Evolutionary conservation across 148 eudicot species (phyloP).

Genomic region (Nepenthes gracilis): DNA sequence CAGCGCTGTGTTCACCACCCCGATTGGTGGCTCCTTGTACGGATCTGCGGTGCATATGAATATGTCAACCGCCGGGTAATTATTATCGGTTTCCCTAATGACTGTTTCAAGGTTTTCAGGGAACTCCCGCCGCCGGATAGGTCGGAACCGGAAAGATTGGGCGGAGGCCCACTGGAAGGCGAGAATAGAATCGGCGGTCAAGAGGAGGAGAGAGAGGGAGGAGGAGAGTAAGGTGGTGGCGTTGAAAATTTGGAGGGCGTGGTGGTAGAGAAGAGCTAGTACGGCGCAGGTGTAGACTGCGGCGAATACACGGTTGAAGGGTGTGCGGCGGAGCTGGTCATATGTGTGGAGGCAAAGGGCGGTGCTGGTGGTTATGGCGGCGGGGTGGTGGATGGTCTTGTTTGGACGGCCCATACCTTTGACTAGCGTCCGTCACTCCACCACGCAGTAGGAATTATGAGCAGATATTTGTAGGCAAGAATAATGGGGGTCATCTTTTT

Average conservation of each 20-base stretch:
- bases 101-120: slow-evolving; percentile 29
- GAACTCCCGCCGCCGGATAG: slow-evolving; percentile 31
- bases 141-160: slow-evolving; percentile 49
- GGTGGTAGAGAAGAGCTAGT: slow-evolving; percentile 39
- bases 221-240: slow-evolving; percentile 7
- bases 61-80: slow-evolving; percentile 46
- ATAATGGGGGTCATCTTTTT: no score
- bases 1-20: slow-evolving; percentile 63
- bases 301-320: slow-evolving; percentile 46
- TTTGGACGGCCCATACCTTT: background rate
- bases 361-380: slow-evolving; percentile 3
- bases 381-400: background rate
- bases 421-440: no score
- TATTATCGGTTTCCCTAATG: background rate
- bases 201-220: slow-evolving; percentile 15
- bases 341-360: slow-evolving; percentile 23
- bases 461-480: no score
- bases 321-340: slow-evolving; percentile 18
- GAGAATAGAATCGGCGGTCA: slow-evolving; percentile 42
- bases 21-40: slow-evolving; percentile 68
- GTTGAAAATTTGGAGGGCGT: slow-evolving; percentile 16
- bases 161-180: slow-evolving; percentile 45
- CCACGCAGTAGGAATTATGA: no score
- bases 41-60: slow-evolving; percentile 92
- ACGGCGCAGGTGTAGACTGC: slow-evolving; percentile 36